phyloP scores from a whole-genome alignment of 2,329 filamentous ascomycete genomes.

The Exophiala mesophila region DNA sequence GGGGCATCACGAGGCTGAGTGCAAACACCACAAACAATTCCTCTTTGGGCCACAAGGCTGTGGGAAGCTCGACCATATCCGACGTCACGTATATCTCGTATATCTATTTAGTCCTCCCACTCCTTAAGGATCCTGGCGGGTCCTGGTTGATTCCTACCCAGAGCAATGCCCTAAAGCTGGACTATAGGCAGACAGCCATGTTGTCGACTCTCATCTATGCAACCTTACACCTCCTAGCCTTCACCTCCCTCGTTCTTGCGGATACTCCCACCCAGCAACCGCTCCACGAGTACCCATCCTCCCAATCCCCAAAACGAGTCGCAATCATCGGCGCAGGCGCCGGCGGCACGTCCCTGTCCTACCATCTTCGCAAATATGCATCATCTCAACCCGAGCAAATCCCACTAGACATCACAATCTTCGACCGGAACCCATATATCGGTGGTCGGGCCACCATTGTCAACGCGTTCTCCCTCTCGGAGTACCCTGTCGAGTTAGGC shows the following conservation, averaged over 20 bases:
- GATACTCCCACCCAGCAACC: constrained; percentile 2
- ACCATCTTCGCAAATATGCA: constrained; percentile 71
- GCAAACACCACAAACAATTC: constrained; percentile 10
- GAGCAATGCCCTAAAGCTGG: too few species aligned
- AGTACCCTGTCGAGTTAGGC: constrained; percentile 73
- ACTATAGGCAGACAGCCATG: constrained; percentile 9
- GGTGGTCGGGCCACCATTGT: constrained; percentile 87
- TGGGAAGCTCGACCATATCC: not conserved
- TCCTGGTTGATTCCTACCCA: too few species aligned
- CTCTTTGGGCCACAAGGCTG: not conserved
- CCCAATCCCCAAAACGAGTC: constrained; percentile 12
- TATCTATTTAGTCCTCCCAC: too few species aligned
- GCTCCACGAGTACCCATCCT: not conserved
- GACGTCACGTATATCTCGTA: too few species aligned
- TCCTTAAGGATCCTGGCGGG: too few species aligned
- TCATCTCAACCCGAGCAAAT: constrained; percentile 49
- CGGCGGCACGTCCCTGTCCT: constrained; percentile 80
- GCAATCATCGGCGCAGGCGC: constrained; percentile 66
- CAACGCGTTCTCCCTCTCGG: constrained; percentile 63
- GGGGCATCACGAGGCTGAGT: constrained; percentile 7
- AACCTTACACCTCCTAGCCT: not conserved
- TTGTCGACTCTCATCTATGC: not conserved
- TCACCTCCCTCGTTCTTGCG: constrained; percentile 2
- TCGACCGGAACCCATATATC: constrained; percentile 71
- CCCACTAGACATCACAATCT: constrained; percentile 75